A percentile compares a stretch with the other conserved stretches of the same genome.
These are phyloP conservation scores for Phanerodontia chrysosporium DNA, from an alignment of 768 basidiomycete genomes.

Conservation along the genomic window DNA sequence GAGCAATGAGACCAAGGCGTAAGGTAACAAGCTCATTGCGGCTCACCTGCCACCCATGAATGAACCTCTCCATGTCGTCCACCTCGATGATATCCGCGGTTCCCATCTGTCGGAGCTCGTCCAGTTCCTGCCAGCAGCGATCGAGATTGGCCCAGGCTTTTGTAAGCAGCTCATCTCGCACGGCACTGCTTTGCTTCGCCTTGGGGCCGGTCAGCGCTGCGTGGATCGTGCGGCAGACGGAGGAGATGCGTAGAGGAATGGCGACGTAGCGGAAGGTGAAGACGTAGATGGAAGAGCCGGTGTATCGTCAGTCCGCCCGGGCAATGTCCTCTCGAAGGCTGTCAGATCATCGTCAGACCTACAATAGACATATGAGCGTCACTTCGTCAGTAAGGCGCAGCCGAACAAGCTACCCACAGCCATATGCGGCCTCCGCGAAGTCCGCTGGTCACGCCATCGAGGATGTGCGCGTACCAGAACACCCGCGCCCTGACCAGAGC, in stretches of 20 bases:
- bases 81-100: constrained; percentile 36
- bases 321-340: constrained; percentile 63
- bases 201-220: constrained; percentile 72
- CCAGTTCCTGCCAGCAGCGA: constrained; percentile 81
- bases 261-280: constrained; percentile 59
- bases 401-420: constrained; percentile 47
- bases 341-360: constrained; percentile 77
- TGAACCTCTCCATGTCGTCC: constrained; percentile 63
- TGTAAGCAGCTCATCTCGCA: constrained; percentile 63
- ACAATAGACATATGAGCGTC: constrained; percentile 3
- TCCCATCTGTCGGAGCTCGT: constrained; percentile 47
- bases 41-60: constrained; percentile 82
- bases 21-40: not conserved
- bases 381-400: constrained; percentile 1
- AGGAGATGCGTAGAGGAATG: constrained; percentile 69
- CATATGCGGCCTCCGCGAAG: constrained; percentile 81
- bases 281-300: constrained; percentile 40
- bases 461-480: constrained; percentile 86
- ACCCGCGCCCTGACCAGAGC: constrained; percentile 64
- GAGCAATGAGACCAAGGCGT: constrained; percentile 1
- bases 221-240: constrained; percentile 77
- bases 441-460: constrained; percentile 80
- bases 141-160: constrained; percentile 86
- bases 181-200: constrained; percentile 53
- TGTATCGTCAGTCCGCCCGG: constrained; percentile 20